Conservation (phyloP, 129 eudicot genomes). For the Centrapalus pauciflorus region DNA sequence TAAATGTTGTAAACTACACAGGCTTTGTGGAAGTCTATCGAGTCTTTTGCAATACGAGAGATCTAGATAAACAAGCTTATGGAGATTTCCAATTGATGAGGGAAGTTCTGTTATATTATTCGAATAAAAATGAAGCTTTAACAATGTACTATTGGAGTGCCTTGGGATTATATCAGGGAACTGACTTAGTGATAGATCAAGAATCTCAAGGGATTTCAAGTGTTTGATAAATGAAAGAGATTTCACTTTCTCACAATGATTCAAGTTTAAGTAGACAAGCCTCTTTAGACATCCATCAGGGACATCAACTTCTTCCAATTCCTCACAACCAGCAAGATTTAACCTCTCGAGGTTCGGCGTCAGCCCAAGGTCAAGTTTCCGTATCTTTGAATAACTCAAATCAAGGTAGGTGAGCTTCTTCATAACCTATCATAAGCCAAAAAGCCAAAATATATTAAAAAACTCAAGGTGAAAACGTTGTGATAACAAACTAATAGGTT, state of each 20-base stretch:
- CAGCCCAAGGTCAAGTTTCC: too few relatives aligned
- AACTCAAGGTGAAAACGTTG: too few relatives aligned
- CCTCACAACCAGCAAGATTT: too few relatives aligned
- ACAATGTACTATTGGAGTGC: neutral
- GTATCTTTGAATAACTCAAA: too few relatives aligned
- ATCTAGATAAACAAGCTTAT: neutral
- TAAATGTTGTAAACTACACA: neutral
- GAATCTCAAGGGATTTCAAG: neutral
- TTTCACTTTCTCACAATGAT: neutral
- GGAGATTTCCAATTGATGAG: conserved; percentile 5
- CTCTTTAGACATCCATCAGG: too few relatives aligned
- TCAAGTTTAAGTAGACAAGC: neutral
- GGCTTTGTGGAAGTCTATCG: neutral
- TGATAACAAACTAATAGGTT: too few relatives aligned
- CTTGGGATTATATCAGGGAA: neutral
- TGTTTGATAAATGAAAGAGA: neutral
- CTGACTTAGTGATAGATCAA: neutral
- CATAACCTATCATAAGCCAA: too few relatives aligned
- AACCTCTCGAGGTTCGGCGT: too few relatives aligned
- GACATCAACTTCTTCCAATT: too few relatives aligned
- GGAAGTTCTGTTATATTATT: neutral
- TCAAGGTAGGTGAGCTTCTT: too few relatives aligned
- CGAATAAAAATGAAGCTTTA: neutral
- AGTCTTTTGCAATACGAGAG: fast-evolving
- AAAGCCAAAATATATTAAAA: too few relatives aligned